Conservation (phyloP, 805 yeast species). For the Phaffomyces thermotolerans region DNA sequence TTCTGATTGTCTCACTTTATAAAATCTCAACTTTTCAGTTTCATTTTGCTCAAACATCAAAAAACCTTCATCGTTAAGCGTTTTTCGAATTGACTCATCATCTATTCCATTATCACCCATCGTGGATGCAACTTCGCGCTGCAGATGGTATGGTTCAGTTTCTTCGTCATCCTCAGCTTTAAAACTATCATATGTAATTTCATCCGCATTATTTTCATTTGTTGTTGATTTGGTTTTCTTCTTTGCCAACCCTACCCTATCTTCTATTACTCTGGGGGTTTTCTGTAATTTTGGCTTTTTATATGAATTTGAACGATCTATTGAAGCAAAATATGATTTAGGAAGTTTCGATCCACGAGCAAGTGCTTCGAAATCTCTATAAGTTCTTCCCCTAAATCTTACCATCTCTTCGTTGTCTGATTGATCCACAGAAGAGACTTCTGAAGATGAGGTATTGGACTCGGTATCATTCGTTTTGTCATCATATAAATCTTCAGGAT, state of each 20-base stretch:
- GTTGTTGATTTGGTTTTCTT: slow-evolving; percentile 5
- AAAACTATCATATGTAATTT: background rate
- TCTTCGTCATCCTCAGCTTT: background rate
- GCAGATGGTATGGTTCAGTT: background rate
- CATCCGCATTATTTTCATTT: background rate
- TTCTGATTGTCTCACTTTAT: background rate
- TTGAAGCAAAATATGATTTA: slow-evolving; percentile 15
- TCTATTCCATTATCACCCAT: background rate
- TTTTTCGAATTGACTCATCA: background rate
- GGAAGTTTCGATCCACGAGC: slow-evolving; percentile 19
- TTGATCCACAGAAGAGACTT: background rate
- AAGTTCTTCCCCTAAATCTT: slow-evolving; percentile 16
- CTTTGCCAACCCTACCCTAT: slow-evolving; percentile 19
- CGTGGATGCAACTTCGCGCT: background rate
- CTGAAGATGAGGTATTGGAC: background rate
- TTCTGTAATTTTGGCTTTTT: background rate
- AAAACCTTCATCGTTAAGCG: background rate
- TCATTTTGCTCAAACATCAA: slow-evolving; percentile 1
- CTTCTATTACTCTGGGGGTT: slow-evolving; percentile 1
- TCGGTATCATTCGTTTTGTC: background rate
- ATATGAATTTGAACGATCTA: background rate
- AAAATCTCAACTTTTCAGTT: background rate
- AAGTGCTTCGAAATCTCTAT: slow-evolving; percentile 15
- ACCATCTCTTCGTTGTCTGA: background rate
- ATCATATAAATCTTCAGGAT: background rate